Evolutionary conservation across 2,329 filamentous ascomycete species (phyloP).

Genomic region (Stachybotrys echinatus): DNA sequence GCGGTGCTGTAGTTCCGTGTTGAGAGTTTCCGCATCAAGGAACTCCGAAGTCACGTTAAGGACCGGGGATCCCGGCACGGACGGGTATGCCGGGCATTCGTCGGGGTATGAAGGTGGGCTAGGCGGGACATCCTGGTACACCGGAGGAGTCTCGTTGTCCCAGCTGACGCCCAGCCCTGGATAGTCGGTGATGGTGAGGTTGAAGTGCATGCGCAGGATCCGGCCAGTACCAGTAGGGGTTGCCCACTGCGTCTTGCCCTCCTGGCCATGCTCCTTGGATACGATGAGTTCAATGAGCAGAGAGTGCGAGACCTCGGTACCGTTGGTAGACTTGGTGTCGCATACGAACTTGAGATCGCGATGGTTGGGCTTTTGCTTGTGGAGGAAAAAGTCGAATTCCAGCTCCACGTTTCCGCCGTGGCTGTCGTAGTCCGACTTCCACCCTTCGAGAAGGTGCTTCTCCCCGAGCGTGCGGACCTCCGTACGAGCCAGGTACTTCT

Average conservation of each 20-base stretch:
- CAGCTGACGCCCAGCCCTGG: constrained; percentile 86
- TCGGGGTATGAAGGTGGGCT: constrained; percentile 68
- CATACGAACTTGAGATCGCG: constrained; percentile 61
- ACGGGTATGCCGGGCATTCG: constrained; percentile 20
- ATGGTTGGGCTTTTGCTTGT: constrained; percentile 36
- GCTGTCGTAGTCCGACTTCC: constrained; percentile 67
- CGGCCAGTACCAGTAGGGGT: constrained; percentile 87
- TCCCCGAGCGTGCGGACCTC: constrained; percentile 74
- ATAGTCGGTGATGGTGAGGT: constrained; percentile 73
- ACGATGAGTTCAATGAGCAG: constrained; percentile 92
- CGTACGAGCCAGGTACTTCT: constrained; percentile 66
- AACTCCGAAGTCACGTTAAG: not conserved
- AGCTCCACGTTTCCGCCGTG: constrained; percentile 63
- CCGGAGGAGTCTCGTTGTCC: constrained; percentile 92
- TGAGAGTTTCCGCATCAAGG: not conserved
- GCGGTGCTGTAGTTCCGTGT: not conserved
- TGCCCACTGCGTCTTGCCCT: constrained; percentile 60
- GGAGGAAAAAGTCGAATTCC: constrained; percentile 62
- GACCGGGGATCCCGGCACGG: constrained; percentile 5
- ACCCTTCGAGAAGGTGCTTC: constrained; percentile 78
- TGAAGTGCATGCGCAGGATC: constrained; percentile 90
- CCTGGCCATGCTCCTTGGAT: constrained; percentile 78
- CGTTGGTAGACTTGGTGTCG: constrained; percentile 69
- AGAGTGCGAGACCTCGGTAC: constrained; percentile 75
- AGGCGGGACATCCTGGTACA: constrained; percentile 89